Conservation (phyloP, 2,329 filamentous ascomycete species). For the Aureobasidium melanogenum region DNA sequence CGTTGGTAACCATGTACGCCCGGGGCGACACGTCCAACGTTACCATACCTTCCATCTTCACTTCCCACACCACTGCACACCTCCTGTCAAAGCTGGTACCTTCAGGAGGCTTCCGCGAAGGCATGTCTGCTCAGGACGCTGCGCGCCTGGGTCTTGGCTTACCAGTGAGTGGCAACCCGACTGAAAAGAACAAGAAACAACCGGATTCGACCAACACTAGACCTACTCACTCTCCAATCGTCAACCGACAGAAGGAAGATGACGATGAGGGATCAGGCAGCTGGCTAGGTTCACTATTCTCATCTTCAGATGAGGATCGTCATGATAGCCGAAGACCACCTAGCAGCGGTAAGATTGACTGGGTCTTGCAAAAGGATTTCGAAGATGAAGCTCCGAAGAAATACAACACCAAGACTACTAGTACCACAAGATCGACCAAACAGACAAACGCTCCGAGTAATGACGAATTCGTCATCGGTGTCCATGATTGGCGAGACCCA, state of each 20-base stretch:
- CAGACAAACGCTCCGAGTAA: slow-evolving; percentile 23
- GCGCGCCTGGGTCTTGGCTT: slow-evolving; percentile 38
- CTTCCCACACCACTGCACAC: slow-evolving; percentile 88
- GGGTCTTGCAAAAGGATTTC: slow-evolving; percentile 61
- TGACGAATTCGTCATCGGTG: slow-evolving; percentile 71
- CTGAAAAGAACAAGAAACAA: slow-evolving; percentile 19
- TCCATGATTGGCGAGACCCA: slow-evolving; percentile 78
- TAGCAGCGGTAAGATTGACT: slow-evolving; percentile 64
- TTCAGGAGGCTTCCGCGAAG: slow-evolving; percentile 54
- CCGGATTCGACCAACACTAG: slow-evolving; percentile 12
- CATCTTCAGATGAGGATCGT: slow-evolving; percentile 12
- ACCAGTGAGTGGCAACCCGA: slow-evolving; percentile 8
- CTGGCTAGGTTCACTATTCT: slow-evolving; percentile 39
- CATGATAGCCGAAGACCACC: slow-evolving; percentile 54
- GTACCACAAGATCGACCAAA: slow-evolving; percentile 15
- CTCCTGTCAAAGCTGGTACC: slow-evolving; percentile 81
- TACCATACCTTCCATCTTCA: slow-evolving; percentile 89
- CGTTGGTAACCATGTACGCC: slow-evolving; percentile 96
- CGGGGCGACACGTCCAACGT: slow-evolving; percentile 91
- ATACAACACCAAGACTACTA: slow-evolving; percentile 9
- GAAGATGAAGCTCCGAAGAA: slow-evolving; percentile 36
- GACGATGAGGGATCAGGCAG: slow-evolving; percentile 16
- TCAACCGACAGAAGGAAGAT: not conserved
- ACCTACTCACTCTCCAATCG: not conserved
- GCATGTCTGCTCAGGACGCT: slow-evolving; percentile 51